Conservation (phyloP, 805 yeast species). For the Saturnispora quitensis region DNA sequence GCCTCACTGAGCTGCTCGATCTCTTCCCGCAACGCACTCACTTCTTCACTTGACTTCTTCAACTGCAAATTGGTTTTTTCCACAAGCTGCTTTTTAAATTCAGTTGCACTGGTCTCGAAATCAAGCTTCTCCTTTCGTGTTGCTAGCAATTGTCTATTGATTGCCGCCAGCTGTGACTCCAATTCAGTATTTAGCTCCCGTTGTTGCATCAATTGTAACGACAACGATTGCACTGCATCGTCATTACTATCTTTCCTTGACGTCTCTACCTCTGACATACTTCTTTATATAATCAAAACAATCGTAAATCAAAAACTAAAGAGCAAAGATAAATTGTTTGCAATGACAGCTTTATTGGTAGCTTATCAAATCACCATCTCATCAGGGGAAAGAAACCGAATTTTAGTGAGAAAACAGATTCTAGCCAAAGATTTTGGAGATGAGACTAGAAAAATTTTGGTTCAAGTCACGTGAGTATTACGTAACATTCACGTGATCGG, state of each 20-base stretch:
- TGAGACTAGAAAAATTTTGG: neutral
- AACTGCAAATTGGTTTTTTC: slow-evolving; percentile 4
- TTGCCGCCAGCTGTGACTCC: slow-evolving; percentile 20
- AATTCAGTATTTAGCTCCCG: slow-evolving; percentile 14
- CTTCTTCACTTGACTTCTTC: slow-evolving; percentile 31
- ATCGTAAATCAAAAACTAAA: neutral
- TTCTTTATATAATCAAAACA: neutral
- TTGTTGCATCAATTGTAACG: slow-evolving; percentile 22
- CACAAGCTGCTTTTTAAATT: slow-evolving; percentile 3
- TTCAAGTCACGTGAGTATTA: neutral
- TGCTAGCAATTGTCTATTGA: slow-evolving; percentile 26
- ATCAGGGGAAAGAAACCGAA: neutral
- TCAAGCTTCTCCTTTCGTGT: slow-evolving; percentile 17
- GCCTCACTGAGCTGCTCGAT: slow-evolving; percentile 74
- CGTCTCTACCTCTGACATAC: neutral
- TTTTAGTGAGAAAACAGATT: no score
- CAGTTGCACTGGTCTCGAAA: slow-evolving; percentile 5
- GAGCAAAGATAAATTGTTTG: neutral
- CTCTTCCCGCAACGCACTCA: slow-evolving; percentile 53
- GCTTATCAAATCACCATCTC: neutral
- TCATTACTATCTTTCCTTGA: neutral
- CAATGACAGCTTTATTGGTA: neutral
- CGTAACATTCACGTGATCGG: neutral
- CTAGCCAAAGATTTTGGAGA: no score
- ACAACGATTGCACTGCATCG: slow-evolving; percentile 16